Evolutionary conservation across 2,329 filamentous ascomycete genomes (phyloP).

Genomic region (Alternaria atra): DNA sequence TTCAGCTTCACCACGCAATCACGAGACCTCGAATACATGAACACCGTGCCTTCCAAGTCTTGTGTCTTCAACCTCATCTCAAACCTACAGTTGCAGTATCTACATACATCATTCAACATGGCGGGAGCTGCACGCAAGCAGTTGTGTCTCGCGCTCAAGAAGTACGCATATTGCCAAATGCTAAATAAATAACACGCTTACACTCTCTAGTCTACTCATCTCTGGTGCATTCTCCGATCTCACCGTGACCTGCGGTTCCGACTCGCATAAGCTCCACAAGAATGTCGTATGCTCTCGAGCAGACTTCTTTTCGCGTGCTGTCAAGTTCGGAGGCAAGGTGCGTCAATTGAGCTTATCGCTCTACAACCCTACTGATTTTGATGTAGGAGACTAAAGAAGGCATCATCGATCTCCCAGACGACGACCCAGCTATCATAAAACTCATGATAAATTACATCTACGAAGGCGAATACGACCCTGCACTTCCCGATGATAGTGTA

Average conservation of each 20-base stretch:
- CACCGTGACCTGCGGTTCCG: neutral
- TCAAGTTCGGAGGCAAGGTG: neutral
- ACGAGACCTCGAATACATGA: too few species aligned
- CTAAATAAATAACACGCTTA: too few species aligned
- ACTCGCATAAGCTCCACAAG: neutral
- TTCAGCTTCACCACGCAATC: too few species aligned
- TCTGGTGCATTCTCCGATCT: neutral
- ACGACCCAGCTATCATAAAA: neutral
- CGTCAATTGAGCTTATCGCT: too few species aligned
- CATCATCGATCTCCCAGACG: neutral
- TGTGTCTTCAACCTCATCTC: too few species aligned
- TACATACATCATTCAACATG: too few species aligned
- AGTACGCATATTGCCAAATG: neutral
- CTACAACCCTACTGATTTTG: too few species aligned
- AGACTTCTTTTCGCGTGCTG: neutral
- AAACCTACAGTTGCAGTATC: too few species aligned
- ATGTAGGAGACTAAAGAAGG: neutral
- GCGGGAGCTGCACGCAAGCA: too few species aligned
- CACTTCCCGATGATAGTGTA: too few species aligned
- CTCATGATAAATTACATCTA: neutral
- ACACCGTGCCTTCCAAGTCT: too few species aligned
- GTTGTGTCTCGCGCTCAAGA: neutral
- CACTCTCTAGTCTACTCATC: neutral
- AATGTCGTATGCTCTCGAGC: neutral
- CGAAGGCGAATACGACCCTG: neutral